phyloP scores from a whole-genome alignment of 1,139 yeast genomes.

The Komagataea norvegica region DNA sequence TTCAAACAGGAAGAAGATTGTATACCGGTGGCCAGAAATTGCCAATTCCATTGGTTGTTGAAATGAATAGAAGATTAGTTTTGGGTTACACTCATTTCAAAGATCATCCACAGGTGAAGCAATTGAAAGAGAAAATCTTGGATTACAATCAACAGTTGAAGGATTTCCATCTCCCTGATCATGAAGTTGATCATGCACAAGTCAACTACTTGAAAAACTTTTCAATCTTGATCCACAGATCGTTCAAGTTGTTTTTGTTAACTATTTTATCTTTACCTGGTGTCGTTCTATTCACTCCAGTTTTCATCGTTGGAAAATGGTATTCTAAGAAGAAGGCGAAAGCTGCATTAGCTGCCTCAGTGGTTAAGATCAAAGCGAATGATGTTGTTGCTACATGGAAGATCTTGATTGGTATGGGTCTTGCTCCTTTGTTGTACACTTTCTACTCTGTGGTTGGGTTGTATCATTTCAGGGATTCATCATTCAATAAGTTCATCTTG shows the following conservation, averaged over 20 bases:
- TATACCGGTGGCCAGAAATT: constrained; percentile 73
- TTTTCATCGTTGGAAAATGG: constrained; percentile 57
- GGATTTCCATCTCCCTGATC: constrained; percentile 78
- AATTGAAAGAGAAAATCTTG: constrained; percentile 56
- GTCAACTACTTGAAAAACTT: constrained; percentile 43
- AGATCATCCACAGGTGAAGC: constrained; percentile 64
- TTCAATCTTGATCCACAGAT: constrained; percentile 48
- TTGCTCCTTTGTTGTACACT: constrained; percentile 81
- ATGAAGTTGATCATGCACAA: constrained; percentile 71
- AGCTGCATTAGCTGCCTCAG: constrained; percentile 80
- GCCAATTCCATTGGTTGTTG: constrained; percentile 80
- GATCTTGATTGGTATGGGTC: constrained; percentile 78
- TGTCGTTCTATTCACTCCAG: constrained; percentile 76
- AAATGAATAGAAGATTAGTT: constrained; percentile 81
- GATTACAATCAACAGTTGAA: constrained; percentile 63
- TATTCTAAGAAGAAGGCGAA: constrained; percentile 70
- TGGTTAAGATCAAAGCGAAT: constrained; percentile 85
- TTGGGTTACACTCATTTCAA: constrained; percentile 72
- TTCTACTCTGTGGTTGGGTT: constrained; percentile 59
- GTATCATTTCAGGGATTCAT: constrained; percentile 26
- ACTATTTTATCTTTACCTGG: constrained; percentile 78
- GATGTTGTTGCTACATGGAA: constrained; percentile 98
- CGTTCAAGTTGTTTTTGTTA: constrained; percentile 49
- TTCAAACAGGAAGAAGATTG: constrained; percentile 89
- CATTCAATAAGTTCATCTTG: constrained; percentile 25